phyloP scores from a whole-genome alignment of 352 stramenopile genomes.

The Phytophthora boehmeriae region DNA sequence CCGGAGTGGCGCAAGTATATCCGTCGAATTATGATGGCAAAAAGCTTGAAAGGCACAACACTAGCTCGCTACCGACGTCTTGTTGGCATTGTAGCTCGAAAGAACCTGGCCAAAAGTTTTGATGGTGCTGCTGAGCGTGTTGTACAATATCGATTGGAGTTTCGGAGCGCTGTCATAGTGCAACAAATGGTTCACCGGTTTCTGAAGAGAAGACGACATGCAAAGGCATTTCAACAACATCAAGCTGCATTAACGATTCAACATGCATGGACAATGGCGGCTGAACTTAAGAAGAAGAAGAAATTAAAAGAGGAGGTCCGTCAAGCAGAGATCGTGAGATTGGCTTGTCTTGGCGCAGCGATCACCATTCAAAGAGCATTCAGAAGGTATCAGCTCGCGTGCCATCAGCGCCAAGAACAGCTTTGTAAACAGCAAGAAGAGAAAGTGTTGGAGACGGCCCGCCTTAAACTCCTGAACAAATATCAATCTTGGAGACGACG shows the following conservation, averaged over 20 bases:
- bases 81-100: slow-evolving; percentile 39
- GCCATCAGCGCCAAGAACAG: slow-evolving; percentile 15
- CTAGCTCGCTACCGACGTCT: slow-evolving; percentile 45
- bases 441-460: slow-evolving; percentile 14
- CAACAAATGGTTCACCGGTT: slow-evolving; percentile 21
- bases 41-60: slow-evolving; percentile 37
- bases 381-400: slow-evolving; percentile 12
- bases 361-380: slow-evolving; percentile 19
- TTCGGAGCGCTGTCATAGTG: slow-evolving; percentile 18
- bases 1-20: slow-evolving; percentile 28
- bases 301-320: slow-evolving; percentile 8
- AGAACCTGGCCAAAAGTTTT: slow-evolving; percentile 24
- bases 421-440: slow-evolving; percentile 13
- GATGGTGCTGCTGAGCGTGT: slow-evolving; percentile 22
- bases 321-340: slow-evolving; percentile 4
- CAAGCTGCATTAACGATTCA: slow-evolving; percentile 23
- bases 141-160: slow-evolving; percentile 24
- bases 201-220: slow-evolving; percentile 21
- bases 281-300: slow-evolving; percentile 7
- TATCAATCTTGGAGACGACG: slow-evolving; percentile 26
- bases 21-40: slow-evolving; percentile 29
- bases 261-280: slow-evolving; percentile 7
- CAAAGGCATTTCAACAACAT: slow-evolving; percentile 8
- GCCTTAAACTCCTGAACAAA: slow-evolving; percentile 22
- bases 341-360: slow-evolving; percentile 4